phyloP scores from a whole-genome alignment of 805 yeast species.

The Torulaspora franciscae region DNA sequence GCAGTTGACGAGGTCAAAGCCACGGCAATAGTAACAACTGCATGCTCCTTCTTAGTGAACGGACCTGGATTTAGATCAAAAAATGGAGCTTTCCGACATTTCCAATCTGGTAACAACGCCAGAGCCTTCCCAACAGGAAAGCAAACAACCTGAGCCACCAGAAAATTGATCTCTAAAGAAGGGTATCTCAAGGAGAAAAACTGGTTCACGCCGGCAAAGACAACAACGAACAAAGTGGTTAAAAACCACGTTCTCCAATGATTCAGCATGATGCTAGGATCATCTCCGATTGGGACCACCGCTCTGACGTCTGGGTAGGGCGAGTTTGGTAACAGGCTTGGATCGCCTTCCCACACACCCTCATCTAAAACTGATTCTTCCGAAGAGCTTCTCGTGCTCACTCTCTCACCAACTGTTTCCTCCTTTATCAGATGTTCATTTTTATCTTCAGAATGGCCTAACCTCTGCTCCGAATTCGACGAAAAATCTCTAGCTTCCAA shows the following conservation, averaged over 20 bases:
- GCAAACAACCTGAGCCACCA: conserved; percentile 51
- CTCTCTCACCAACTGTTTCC: not conserved
- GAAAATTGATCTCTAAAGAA: conserved; percentile 43
- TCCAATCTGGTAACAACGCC: conserved; percentile 41
- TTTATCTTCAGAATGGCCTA: not conserved
- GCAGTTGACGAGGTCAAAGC: conserved; percentile 42
- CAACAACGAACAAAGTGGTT: conserved; percentile 45
- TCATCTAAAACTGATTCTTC: conserved; percentile 5
- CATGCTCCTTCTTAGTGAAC: conserved; percentile 51
- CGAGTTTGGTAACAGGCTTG: conserved; percentile 20
- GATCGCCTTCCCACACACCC: conserved; percentile 26
- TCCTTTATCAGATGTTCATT: not conserved
- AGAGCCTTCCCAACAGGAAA: conserved; percentile 49
- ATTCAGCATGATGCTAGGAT: conserved; percentile 44
- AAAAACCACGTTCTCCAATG: conserved; percentile 54
- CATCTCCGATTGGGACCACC: conserved; percentile 50
- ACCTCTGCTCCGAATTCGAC: not conserved
- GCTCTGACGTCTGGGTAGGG: conserved; percentile 55
- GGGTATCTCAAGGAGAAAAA: conserved; percentile 54
- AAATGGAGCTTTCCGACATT: conserved; percentile 28
- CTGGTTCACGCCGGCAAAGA: conserved; percentile 54
- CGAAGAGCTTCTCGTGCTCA: not conserved
- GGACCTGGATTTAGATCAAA: conserved; percentile 49
- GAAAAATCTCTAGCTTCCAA: not conserved
- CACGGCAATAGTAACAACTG: conserved; percentile 46